A percentile compares a stretch with the other conserved stretches of the same genome.
Conservation (phyloP, 176 grass and related monocot genomes). For the Cenchrus americanus region DNA sequence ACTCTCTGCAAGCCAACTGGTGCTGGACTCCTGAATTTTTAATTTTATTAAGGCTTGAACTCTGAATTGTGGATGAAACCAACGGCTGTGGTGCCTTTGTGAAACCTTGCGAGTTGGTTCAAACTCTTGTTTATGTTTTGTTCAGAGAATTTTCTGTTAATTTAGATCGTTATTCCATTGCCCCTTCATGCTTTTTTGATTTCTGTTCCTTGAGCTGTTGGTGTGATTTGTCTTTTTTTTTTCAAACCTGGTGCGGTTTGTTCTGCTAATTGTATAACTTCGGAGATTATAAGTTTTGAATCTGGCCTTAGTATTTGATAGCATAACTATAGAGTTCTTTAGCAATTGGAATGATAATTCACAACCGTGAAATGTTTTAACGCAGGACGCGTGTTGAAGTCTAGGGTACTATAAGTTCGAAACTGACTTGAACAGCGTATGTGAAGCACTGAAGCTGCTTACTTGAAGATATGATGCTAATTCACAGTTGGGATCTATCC, state of each 20-base stretch:
- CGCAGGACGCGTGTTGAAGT: too few relatives aligned
- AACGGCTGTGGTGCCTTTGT: too few relatives aligned
- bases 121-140: background rate
- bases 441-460: background rate
- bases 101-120: background rate
- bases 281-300: too few relatives aligned
- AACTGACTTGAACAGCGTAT: too few relatives aligned
- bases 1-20: too few relatives aligned
- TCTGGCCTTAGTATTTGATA: too few relatives aligned
- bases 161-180: background rate
- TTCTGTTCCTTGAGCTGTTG: background rate
- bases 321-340: background rate
- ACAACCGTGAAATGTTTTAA: too few relatives aligned
- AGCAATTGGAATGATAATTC: too few relatives aligned
- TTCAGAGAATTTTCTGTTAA: background rate
- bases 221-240: background rate
- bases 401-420: too few relatives aligned
- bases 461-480: background rate
- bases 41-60: too few relatives aligned
- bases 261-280: background rate
- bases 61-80: too few relatives aligned
- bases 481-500: background rate
- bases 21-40: too few relatives aligned
- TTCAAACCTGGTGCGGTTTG: background rate
- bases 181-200: background rate